Percentiles rank a stretch among this genome's conserved stretches.
Evolutionary conservation across 441 rosid species (phyloP).

Genomic region (Daphne laureola): DNA sequence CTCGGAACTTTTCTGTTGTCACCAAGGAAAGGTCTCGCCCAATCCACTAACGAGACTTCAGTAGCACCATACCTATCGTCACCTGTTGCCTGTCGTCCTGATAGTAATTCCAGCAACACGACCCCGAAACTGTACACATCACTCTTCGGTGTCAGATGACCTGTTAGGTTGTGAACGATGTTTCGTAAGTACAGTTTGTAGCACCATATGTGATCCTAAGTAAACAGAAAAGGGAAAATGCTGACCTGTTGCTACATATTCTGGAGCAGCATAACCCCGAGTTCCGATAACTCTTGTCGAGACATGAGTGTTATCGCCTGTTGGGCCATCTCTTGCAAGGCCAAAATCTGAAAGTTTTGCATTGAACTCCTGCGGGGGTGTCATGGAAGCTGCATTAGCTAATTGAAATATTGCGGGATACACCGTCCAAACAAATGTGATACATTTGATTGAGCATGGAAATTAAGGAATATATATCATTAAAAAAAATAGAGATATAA

Average conservation of each 20-base stretch:
- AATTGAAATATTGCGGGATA: neutral
- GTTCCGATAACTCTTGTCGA: slow-evolving; percentile 81
- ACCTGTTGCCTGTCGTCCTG: slow-evolving; percentile 58
- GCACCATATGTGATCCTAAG: too few relatives aligned
- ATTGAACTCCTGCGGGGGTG: slow-evolving; percentile 43
- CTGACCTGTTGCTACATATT: slow-evolving; percentile 76
- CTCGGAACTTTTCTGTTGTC: slow-evolving; percentile 55
- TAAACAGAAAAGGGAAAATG: slow-evolving; percentile 2
- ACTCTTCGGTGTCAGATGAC: slow-evolving; percentile 76
- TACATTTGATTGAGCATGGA: too few relatives aligned
- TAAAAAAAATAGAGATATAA: too few relatives aligned
- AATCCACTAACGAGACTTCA: slow-evolving; percentile 65
- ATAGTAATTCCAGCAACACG: slow-evolving; percentile 60
- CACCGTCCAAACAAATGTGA: too few relatives aligned
- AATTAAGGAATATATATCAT: too few relatives aligned
- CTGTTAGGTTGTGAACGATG: slow-evolving; percentile 23
- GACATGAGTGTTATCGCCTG: slow-evolving; percentile 84
- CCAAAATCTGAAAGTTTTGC: slow-evolving; percentile 94
- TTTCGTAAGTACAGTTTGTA: neutral
- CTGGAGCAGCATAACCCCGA: slow-evolving; percentile 84
- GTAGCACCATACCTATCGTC: slow-evolving; percentile 34
- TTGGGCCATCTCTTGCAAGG: slow-evolving; percentile 79
- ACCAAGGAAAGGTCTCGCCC: slow-evolving; percentile 74
- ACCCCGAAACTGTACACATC: slow-evolving; percentile 90
- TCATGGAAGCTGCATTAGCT: slow-evolving; percentile 4